Evolutionary conservation across 768 basidiomycete genomes (phyloP).

Genomic region (Lentinula guzmanii): DNA sequence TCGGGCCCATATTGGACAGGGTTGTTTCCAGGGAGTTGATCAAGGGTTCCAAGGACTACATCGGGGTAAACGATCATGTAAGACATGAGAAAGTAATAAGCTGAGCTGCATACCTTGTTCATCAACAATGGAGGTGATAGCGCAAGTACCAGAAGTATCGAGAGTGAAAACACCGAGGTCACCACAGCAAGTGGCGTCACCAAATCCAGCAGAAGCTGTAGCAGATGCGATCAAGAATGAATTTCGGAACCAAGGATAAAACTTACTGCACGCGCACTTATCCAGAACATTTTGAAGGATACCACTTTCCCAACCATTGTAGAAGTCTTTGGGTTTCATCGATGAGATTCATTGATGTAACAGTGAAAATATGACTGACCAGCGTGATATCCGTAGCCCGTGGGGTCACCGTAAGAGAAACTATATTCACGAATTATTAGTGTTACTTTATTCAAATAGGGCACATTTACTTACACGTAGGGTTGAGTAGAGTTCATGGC

Average conservation of each 20-base stretch:
- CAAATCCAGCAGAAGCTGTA: constrained; percentile 7
- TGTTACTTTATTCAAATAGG: background rate
- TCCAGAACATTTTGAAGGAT: constrained; percentile 52
- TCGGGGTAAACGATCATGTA: constrained; percentile 3
- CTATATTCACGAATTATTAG: constrained; percentile 15
- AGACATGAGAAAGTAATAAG: background rate
- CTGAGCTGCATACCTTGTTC: constrained; percentile 33
- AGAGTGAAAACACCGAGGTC: constrained; percentile 38
- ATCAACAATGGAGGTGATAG: constrained; percentile 40
- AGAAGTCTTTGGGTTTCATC: constrained; percentile 31
- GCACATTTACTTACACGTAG: constrained; percentile 37
- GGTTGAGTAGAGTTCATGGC: constrained; percentile 45
- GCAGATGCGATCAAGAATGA: background rate
- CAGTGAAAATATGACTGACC: constrained; percentile 24
- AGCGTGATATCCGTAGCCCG: constrained; percentile 57
- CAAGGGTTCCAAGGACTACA: constrained; percentile 39
- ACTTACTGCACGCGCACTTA: constrained; percentile 37
- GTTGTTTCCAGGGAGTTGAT: constrained; percentile 48
- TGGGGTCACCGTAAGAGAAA: constrained; percentile 52
- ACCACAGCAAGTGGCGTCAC: constrained; percentile 36
- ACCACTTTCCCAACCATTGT: constrained; percentile 56
- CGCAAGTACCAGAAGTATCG: constrained; percentile 33
- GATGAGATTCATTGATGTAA: background rate
- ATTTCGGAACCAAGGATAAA: background rate
- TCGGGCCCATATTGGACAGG: constrained; percentile 35